Percentiles rank a stretch among this genome's conserved stretches.
phyloP scores from a whole-genome alignment of 2,329 filamentous ascomycete genomes.

The Aspergillus sp. region DNA sequence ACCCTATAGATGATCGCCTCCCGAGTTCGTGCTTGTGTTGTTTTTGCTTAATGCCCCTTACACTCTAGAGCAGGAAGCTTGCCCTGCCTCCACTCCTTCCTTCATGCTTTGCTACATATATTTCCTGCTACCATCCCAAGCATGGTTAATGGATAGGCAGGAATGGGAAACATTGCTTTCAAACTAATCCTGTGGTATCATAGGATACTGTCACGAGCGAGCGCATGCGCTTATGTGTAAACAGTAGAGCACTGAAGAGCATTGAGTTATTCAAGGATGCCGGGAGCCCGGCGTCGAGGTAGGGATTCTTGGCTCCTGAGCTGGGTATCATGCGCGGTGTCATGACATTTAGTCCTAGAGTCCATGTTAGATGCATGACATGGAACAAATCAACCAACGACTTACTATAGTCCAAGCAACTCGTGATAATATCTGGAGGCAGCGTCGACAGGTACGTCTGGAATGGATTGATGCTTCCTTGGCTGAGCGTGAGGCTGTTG shows the following conservation, averaged over 20 bases:
- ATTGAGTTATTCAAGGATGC: not conserved
- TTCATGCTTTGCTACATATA: too few relatives aligned
- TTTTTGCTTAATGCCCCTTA: too few relatives aligned
- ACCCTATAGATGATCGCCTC: too few relatives aligned
- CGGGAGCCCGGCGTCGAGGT: conserved; percentile 9
- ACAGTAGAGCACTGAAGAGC: not conserved
- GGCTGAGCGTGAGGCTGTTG: not conserved
- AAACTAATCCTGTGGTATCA: too few relatives aligned
- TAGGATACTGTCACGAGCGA: not conserved
- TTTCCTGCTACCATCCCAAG: too few relatives aligned
- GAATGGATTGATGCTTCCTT: not conserved
- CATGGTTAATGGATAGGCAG: too few relatives aligned
- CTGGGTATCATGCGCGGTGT: conserved; percentile 11
- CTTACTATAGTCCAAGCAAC: not conserved
- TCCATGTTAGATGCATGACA: not conserved
- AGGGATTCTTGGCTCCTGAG: conserved; percentile 2
- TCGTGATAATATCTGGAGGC: not conserved
- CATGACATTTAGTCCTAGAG: conserved; percentile 8
- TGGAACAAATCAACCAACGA: not conserved
- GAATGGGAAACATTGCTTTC: too few relatives aligned
- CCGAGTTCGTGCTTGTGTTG: too few relatives aligned
- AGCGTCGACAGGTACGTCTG: not conserved
- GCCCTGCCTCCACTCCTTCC: too few relatives aligned
- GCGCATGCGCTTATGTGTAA: not conserved
- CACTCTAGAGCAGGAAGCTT: too few relatives aligned